Percentiles rank a stretch among this genome's conserved stretches.
Conservation (phyloP, 1,139 yeast species). For the Taphrina populina region DNA sequence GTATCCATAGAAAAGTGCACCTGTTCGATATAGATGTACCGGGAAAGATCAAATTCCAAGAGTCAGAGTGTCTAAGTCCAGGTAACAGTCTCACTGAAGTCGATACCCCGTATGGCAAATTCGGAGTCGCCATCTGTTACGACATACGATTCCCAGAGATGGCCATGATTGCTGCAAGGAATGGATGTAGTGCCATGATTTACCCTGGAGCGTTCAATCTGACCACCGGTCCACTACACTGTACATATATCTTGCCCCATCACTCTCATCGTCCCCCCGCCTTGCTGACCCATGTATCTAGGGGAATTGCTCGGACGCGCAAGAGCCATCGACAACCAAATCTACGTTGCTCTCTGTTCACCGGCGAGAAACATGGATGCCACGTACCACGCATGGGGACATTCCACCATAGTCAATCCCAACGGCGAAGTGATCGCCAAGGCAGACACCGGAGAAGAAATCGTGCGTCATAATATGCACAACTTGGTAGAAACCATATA, state of each 20-base stretch:
- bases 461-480: slow-evolving; percentile 43
- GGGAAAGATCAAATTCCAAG: slow-evolving; percentile 80
- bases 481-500: neutral
- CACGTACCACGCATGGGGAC: slow-evolving; percentile 89
- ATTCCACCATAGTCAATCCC: slow-evolving; percentile 84
- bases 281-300: neutral
- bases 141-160: slow-evolving; percentile 91
- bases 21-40: slow-evolving; percentile 90
- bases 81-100: slow-evolving; percentile 80
- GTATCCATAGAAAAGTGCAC: slow-evolving; percentile 85
- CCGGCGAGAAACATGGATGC: slow-evolving; percentile 77
- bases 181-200: slow-evolving; percentile 79
- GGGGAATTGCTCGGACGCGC: slow-evolving; percentile 83
- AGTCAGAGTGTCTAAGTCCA: slow-evolving; percentile 68
- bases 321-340: slow-evolving; percentile 85
- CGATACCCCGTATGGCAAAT: slow-evolving; percentile 66
- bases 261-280: neutral
- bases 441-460: slow-evolving; percentile 82
- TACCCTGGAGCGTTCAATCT: slow-evolving; percentile 97
- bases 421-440: slow-evolving; percentile 75
- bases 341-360: slow-evolving; percentile 75
- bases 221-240: slow-evolving; percentile 91
- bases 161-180: slow-evolving; percentile 75
- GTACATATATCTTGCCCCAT: neutral
- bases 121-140: slow-evolving; percentile 89